Base-by-base conservation (phyloP, 805 yeast genomes). In the Saccharomycopsis schoenii region DNA sequence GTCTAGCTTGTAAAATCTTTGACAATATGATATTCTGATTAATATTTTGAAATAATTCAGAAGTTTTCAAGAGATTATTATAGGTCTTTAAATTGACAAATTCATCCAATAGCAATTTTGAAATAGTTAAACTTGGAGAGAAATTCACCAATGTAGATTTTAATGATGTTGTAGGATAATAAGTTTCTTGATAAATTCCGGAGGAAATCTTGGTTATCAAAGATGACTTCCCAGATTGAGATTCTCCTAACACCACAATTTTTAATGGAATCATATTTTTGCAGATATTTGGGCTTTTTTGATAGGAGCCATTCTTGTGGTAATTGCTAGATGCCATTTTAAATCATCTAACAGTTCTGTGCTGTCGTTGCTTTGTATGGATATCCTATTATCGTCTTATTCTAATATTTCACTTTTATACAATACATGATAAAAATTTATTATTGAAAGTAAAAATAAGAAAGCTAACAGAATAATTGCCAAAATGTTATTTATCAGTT, bases 111-210 rank as follows among this genome's bases (percentile, higher is more conserved):
- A 83, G 66, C 0, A 80, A 72, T 40, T 77, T 72, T 0, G 83
- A 73, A 17, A 69, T 64, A 0, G 64, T 65, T 14, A 73, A 68
- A 17, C 67, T 67, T 0, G 92, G 84, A 5, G 68, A 70, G 67
- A 76, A 87, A 19, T 82, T 82, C 62, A 84, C 77, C 47, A 86
- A 69, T 61, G 83, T 75, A 29, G 89, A 82, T 3, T 80, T 81
- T 61, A 84, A 83, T 60, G 77, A 80, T 54, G 80, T 75, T 2
- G 93, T 88, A 4, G 94, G 96, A 67, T 88, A 88, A 69, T 88
- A 86, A 0, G 87, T 86, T 62, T 85, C 91, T 57, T 83, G 76
- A 60, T 79, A 83, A 29, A 76, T 74, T 29, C 80, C 79, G 21
- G 79, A 72, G 1, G 78, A 74, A 15, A 84, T 66, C 57, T 79